phyloP scores from a whole-genome alignment of 345 rosid genomes.

The Melaleuca quinquenervia region DNA sequence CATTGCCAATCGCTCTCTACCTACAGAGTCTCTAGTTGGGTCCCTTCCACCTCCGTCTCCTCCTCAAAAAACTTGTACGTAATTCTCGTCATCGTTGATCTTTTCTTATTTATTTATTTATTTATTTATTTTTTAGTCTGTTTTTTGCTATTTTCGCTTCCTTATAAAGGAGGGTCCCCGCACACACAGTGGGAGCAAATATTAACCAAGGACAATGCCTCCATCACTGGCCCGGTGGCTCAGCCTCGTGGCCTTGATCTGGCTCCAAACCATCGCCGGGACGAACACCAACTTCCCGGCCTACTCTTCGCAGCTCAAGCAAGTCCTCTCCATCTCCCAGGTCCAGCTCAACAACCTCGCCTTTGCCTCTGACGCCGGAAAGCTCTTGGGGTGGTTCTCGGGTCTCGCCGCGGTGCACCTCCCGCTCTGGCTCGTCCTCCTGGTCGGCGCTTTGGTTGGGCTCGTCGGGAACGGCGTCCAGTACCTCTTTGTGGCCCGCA shows the following conservation, averaged over 20 bases:
- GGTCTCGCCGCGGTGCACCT: conserved; percentile 67
- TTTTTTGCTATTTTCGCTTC: neutral
- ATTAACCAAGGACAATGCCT: neutral
- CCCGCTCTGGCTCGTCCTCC: conserved; percentile 69
- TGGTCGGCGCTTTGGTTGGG: conserved; percentile 58
- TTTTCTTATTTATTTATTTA: neutral
- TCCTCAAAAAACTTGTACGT: too few species aligned
- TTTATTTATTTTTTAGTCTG: neutral
- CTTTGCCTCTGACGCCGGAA: conserved; percentile 90
- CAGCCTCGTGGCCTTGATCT: conserved; percentile 60
- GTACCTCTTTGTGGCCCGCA: conserved; percentile 43
- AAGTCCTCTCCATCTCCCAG: conserved; percentile 59
- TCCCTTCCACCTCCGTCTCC: too few species aligned
- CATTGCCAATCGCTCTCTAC: neutral
- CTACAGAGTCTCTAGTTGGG: too few species aligned
- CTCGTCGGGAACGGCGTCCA: conserved; percentile 72
- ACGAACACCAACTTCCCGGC: conserved; percentile 85
- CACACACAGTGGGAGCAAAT: neutral
- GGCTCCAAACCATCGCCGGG: conserved; percentile 76
- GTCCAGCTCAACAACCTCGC: conserved; percentile 75
- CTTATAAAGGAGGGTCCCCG: neutral
- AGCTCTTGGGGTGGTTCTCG: conserved; percentile 77
- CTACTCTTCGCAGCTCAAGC: conserved; percentile 84
- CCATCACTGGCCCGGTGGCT: conserved; percentile 28
- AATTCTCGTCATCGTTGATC: neutral